Evolutionary conservation across 139 green algal species (phyloP), one percentile per base, ranked within the genome.

Genomic region (Volvox reticuliferus): DNA sequence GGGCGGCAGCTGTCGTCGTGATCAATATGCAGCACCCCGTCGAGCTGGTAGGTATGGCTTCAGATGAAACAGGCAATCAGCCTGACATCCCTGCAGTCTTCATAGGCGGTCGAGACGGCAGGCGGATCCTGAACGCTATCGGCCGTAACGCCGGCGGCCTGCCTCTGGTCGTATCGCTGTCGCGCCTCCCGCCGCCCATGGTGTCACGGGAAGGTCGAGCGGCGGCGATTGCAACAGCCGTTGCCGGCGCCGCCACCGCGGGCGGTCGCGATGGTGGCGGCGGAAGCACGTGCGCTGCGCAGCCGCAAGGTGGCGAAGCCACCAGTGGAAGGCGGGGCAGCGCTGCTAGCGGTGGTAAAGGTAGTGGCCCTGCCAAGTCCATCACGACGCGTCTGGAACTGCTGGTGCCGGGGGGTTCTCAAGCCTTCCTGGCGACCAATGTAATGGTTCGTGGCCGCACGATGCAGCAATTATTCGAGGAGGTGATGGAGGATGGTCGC

Each of bases 1-100:
- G 95, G 0, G 94, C 93, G 3, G 73, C 92, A 5, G 92, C 82
- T 0, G 80, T 93, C 37, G 33, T 97, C 13, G 93, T 96, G 71
- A n/a, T 96, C 18, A 97, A 95, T 81, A 36, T 68, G n/a, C 12
- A 77, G 75, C 75, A 44, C 13, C 68, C 62, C 12, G 69, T 82
- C 19, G 89, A 91, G 67, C 71, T 93, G 35, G 12, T 94, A 17
- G 44, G 37, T 1, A 95, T 95, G 93, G 83, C 71, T 6, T 77
- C 30, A 16, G 93, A 94, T 76, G 88, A 76, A 2, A 91, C n/a
- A 0, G 86, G 86, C 0, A 32, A 30, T 9, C 30, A 82, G 18
- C 33, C 87, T 1, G 77, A 84, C 69, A 91, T 95, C 12, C 93
- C 93, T 16, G 79, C 91, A 12, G 44, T 93, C 26, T 44, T 94